Conservation (phyloP, 164 flowering plant genomes). For the Vitis labrusca region DNA sequence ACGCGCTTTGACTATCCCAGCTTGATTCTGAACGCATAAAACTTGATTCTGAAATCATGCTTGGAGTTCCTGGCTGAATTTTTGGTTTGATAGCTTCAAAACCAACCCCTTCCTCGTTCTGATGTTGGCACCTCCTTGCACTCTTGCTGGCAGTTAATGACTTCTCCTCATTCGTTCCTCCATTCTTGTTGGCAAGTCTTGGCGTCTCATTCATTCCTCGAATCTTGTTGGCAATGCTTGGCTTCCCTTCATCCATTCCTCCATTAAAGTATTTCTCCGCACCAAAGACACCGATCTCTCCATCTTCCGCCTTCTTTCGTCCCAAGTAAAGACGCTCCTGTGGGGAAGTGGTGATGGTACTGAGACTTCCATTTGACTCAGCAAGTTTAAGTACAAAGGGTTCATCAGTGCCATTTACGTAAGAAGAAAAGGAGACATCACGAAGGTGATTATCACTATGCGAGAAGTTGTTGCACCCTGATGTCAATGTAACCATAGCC, state of each 20-base stretch:
- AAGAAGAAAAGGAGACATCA: conserved; percentile 50
- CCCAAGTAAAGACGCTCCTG: conserved; percentile 15
- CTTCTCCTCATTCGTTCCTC: no score
- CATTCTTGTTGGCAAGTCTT: not conserved
- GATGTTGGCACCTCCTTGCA: conserved; percentile 2
- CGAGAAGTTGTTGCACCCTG: conserved; percentile 23
- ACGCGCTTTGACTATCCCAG: conserved; percentile 67
- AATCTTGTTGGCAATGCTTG: not conserved
- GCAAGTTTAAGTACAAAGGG: conserved; percentile 26
- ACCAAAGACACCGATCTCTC: conserved; percentile 67
- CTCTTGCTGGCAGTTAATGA: not conserved
- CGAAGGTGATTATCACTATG: conserved; percentile 20
- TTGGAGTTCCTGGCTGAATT: conserved; percentile 37
- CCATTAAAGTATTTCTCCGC: conserved; percentile 80
- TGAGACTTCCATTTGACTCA: conserved; percentile 19
- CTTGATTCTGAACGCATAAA: conserved; percentile 58
- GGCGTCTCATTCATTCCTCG: not conserved
- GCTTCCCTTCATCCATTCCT: conserved; percentile 20
- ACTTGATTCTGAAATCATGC: conserved; percentile 63
- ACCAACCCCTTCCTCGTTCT: conserved; percentile 19
- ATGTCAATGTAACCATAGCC: conserved; percentile 34
- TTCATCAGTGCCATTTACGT: conserved; percentile 32
- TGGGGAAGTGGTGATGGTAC: not conserved
- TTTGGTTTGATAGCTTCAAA: conserved; percentile 13
- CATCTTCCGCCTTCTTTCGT: conserved; percentile 40